phyloP scores from a whole-genome alignment of 2,329 filamentous ascomycete species.

The Fonsecaea erecta region DNA sequence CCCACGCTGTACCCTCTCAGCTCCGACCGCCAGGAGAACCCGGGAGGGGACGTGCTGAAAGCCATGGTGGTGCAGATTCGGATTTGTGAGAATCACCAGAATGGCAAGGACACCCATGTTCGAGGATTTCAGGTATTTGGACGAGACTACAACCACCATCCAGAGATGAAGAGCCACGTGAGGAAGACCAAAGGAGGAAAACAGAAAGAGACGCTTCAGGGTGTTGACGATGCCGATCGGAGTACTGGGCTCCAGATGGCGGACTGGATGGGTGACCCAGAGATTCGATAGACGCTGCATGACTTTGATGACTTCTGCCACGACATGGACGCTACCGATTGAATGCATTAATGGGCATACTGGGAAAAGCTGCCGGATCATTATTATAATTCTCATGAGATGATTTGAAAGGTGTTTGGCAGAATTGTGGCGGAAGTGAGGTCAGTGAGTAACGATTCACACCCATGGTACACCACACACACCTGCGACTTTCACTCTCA shows the following conservation, averaged over 20 bases:
- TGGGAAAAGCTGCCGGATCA: background rate
- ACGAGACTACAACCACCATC: slow-evolving; percentile 44
- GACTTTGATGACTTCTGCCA: slow-evolving; percentile 11
- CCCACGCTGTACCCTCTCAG: slow-evolving; percentile 21
- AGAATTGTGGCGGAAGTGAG: background rate
- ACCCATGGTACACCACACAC: background rate
- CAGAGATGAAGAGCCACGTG: slow-evolving; percentile 35
- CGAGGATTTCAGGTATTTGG: slow-evolving; percentile 87
- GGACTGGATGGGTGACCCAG: slow-evolving; percentile 57
- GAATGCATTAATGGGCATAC: slow-evolving; percentile 7
- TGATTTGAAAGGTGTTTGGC: background rate
- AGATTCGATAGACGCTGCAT: slow-evolving; percentile 46
- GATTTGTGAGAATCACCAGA: slow-evolving; percentile 96
- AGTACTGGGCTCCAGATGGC: slow-evolving; percentile 48
- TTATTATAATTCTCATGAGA: background rate
- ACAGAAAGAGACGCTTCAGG: slow-evolving; percentile 20
- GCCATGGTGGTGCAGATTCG: slow-evolving; percentile 89
- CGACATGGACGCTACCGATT: background rate
- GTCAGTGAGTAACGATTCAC: background rate
- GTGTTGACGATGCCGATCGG: slow-evolving; percentile 39
- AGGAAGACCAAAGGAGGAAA: slow-evolving; percentile 22
- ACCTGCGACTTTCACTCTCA: too few species aligned
- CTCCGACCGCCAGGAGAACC: slow-evolving; percentile 17
- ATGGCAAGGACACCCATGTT: slow-evolving; percentile 98
- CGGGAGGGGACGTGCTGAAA: slow-evolving; percentile 73